Percentiles rank a stretch among this genome's conserved stretches.
Conservation (phyloP, 805 yeast species). For the Metschnikowia baotianmanensis region DNA sequence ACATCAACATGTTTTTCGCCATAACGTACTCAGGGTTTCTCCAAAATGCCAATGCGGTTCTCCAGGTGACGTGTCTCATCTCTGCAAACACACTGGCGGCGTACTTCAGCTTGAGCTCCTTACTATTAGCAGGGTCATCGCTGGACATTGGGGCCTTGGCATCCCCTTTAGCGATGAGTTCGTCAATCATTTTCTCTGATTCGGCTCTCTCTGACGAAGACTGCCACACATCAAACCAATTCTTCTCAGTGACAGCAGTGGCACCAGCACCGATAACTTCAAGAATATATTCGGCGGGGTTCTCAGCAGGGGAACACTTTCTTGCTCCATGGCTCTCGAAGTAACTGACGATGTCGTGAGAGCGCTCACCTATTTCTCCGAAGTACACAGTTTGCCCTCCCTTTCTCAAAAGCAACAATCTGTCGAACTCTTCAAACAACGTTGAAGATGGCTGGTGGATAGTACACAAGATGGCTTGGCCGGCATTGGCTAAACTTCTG, state of each 20-base stretch:
- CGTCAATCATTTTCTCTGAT: conserved; percentile 11
- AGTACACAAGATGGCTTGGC: conserved; percentile 59
- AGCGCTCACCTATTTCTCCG: conserved; percentile 18
- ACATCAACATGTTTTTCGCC: conserved; percentile 21
- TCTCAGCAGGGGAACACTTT: conserved; percentile 13
- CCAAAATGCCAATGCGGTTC: conserved; percentile 17
- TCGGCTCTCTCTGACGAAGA: conserved; percentile 9
- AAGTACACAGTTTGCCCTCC: conserved; percentile 22
- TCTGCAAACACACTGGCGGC: conserved; percentile 11
- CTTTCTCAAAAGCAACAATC: conserved; percentile 50
- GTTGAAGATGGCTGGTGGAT: conserved; percentile 51
- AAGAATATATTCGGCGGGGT: conserved; percentile 20
- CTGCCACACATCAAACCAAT: conserved; percentile 19
- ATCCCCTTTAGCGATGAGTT: conserved; percentile 9
- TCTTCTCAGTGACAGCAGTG: conserved; percentile 12
- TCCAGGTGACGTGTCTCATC: conserved; percentile 10
- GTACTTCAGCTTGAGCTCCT: conserved; percentile 12
- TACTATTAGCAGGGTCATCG: conserved; percentile 2
- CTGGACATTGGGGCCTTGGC: background rate
- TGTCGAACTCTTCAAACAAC: conserved; percentile 52
- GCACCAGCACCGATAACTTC: conserved; percentile 22
- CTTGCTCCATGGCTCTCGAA: conserved; percentile 17
- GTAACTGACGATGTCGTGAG: conserved; percentile 12
- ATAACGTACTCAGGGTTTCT: conserved; percentile 18
- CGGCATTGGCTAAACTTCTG: conserved; percentile 48